These are phyloP conservation scores for Hondaea fermentalgiana DNA, from an alignment of 108 stramenopile species.

Conservation along the genomic window DNA sequence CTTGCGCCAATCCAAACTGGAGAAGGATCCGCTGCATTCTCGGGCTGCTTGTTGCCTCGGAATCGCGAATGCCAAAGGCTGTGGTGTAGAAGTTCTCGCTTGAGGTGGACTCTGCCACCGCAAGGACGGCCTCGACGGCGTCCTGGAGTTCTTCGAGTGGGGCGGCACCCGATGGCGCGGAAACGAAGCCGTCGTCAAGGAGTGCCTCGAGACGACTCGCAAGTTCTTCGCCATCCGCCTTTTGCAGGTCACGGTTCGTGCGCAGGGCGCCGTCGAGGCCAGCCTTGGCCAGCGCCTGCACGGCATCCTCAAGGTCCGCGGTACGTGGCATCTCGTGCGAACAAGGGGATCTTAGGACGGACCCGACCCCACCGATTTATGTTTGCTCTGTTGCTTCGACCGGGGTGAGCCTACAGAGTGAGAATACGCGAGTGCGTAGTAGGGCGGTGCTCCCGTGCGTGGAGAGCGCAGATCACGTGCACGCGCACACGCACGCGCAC, in stretches of 20 bases:
- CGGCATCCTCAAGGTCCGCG: neutral
- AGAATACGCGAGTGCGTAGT: too few species aligned
- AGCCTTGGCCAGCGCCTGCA: neutral
- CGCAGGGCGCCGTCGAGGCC: neutral
- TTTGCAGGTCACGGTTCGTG: neutral
- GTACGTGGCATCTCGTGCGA: too few species aligned
- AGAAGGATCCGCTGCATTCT: neutral
- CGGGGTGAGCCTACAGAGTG: too few species aligned
- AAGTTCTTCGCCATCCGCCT: neutral
- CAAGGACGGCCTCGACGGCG: neutral
- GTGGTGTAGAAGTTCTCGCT: neutral
- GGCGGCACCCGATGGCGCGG: neutral
- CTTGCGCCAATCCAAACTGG: neutral
- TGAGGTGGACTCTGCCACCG: neutral
- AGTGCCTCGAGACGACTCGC: neutral
- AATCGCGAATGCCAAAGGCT: neutral
- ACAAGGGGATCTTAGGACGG: too few species aligned
- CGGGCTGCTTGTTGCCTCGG: neutral
- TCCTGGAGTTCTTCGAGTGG: neutral
- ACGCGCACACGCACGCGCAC: too few species aligned
- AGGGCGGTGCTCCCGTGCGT: too few species aligned
- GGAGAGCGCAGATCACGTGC: too few species aligned
- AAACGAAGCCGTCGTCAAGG: neutral
- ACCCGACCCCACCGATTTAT: too few species aligned
- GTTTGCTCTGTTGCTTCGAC: too few species aligned